Base-by-base conservation (phyloP, 2,329 filamentous ascomycete species). In the Fusarium austroafricanum region DNA sequence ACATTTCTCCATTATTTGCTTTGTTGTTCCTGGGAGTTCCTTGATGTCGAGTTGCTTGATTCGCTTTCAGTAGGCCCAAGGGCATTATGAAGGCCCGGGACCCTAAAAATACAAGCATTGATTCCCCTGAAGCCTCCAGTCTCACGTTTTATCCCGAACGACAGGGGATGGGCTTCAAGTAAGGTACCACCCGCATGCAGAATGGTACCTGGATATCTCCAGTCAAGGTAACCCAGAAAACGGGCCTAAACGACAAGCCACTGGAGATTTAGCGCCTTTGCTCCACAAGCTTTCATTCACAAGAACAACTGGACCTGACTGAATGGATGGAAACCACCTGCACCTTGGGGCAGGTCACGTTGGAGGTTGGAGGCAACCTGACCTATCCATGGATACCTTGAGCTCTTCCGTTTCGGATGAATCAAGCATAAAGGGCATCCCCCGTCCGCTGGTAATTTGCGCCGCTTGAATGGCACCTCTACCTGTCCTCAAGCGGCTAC, bases 351-450 rank as follows among this genome's bases (percentile, higher is more conserved):
- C 23, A 62, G 66, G 68, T 71, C 68, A 71, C 68, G 66, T 61
- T 71, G 68, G 67, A 69, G 68, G 61, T 59, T 67, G 61, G 65
- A 67, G 68, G 61, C 62, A 70, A 59, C 65, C 65, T 69, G 47
- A 61, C 59, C 57, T 35, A 40, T 55, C 35, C 56, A 37, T 31
- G 53, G 46, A 56, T 54, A 56, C 63, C 51, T 66, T 55, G 61
- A 55, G 37, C 55, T 55, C 57, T 57, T 42, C 42, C 44, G 49
- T 55, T 64, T 68, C 55, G 60, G 69, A 54, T 47, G 49, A 61
- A 44, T 26, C 59, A 65, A 71, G 64, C 71, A 72, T 71, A 72
- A 72, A 73, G 54, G 61, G 55, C 63, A 70, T 68, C 64, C 47
- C 45, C 59, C 51, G 28, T 67, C 71, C 69, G 45, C 63, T 65